phyloP scores from a whole-genome alignment of 352 stramenopile genomes.

The Phytophthora pluvialis region DNA sequence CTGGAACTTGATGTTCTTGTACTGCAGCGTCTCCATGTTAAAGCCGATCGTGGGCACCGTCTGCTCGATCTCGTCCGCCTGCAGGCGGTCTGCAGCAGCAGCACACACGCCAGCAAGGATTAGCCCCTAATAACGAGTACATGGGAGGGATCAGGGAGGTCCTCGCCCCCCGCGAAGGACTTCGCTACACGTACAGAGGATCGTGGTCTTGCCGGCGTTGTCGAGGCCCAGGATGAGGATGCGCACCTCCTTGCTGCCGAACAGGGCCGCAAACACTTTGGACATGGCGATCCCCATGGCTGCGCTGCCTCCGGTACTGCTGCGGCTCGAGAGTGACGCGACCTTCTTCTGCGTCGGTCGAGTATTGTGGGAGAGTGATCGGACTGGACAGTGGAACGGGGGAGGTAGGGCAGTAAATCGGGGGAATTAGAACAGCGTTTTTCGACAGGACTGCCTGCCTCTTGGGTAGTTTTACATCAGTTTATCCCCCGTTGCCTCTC shows the following conservation, averaged over 20 bases:
- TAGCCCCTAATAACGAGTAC: slow-evolving; percentile 4
- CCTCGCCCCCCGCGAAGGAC: neutral
- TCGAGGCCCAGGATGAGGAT: slow-evolving; percentile 99
- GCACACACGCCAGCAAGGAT: neutral
- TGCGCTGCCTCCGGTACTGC: neutral
- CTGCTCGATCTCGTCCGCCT: slow-evolving; percentile 96
- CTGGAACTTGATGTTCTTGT: slow-evolving; percentile 97
- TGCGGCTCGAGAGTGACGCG: neutral
- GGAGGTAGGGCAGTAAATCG: neutral
- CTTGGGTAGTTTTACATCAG: too few relatives aligned
- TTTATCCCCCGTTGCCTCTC: too few relatives aligned
- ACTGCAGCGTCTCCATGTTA: slow-evolving; percentile 94
- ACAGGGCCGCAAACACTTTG: slow-evolving; percentile 97
- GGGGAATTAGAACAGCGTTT: neutral
- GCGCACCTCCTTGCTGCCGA: slow-evolving; percentile 99
- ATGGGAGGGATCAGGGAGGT: too few relatives aligned
- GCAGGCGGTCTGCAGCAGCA: slow-evolving; percentile 63
- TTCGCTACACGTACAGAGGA: slow-evolving; percentile 92
- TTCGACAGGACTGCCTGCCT: too few relatives aligned
- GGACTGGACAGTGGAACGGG: slow-evolving; percentile 3
- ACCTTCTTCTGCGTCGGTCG: slow-evolving; percentile 25
- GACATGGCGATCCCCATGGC: slow-evolving; percentile 98
- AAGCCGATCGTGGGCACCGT: slow-evolving; percentile 99
- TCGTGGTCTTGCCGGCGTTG: slow-evolving; percentile 99
- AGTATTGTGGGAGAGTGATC: slow-evolving; percentile 32